A percentile compares a stretch with the other conserved stretches of the same genome.
phyloP scores from a whole-genome alignment of 371 early-diverging fungal genomes.

The Lichtheimia corymbifera region DNA sequence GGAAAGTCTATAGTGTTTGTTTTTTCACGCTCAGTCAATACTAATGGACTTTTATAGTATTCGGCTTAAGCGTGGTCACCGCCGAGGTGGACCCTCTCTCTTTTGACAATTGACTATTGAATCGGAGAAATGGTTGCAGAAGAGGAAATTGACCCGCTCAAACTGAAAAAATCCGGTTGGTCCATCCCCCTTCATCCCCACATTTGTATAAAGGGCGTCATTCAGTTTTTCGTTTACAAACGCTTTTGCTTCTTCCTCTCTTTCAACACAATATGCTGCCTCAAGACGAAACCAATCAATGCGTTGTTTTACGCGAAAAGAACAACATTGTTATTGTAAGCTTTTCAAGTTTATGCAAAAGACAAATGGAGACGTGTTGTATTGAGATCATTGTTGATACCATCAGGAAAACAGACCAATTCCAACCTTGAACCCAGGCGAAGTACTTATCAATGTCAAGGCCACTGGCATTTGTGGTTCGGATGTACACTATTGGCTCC shows the following conservation, averaged over 20 bases:
- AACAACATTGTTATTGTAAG: slow-evolving; percentile 28
- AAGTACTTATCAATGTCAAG: slow-evolving; percentile 50
- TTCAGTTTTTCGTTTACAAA: background rate
- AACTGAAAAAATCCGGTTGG: slow-evolving; percentile 1
- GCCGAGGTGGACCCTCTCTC: background rate
- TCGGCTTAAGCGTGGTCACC: too few species aligned
- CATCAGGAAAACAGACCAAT: slow-evolving; percentile 30
- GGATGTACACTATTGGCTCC: slow-evolving; percentile 54
- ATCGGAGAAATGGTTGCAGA: slow-evolving; percentile 5
- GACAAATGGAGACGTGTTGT: background rate
- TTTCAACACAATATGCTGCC: slow-evolving; percentile 16
- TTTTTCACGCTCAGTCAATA: too few species aligned
- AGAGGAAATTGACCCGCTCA: slow-evolving; percentile 2
- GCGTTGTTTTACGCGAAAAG: slow-evolving; percentile 27
- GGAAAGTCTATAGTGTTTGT: too few species aligned
- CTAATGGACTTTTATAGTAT: too few species aligned
- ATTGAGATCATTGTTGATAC: background rate
- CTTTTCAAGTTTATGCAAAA: background rate
- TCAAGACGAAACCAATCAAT: slow-evolving; percentile 21
- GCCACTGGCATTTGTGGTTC: slow-evolving; percentile 56
- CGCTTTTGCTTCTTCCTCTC: background rate
- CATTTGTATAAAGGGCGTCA: slow-evolving; percentile 1
- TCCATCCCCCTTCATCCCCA: background rate
- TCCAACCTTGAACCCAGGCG: slow-evolving; percentile 27
- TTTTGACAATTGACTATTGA: background rate